Evolutionary conservation across 495 filamentous ascomycete species (phyloP).

Genomic region (Podospora appendiculata): DNA sequence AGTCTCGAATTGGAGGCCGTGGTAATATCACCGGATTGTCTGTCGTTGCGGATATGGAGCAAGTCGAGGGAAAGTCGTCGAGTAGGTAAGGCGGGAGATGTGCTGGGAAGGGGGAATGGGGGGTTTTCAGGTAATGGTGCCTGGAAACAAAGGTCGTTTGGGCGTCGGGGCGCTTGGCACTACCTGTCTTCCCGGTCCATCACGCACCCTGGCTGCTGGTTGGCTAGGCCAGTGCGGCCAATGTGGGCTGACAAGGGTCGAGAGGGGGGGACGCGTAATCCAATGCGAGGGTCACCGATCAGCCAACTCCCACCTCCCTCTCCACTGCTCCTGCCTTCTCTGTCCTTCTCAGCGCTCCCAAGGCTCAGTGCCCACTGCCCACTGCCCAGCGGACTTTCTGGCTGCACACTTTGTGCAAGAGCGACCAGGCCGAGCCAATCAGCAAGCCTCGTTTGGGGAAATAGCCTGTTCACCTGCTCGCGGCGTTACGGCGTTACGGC

Average conservation of each 20-base stretch:
- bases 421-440: constrained; percentile 7
- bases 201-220: not conserved
- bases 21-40: not conserved
- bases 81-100: not conserved
- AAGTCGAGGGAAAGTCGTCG: constrained; percentile 1
- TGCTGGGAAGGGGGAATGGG: constrained; percentile 16
- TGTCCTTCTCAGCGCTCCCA: too few relatives aligned
- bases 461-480: constrained; percentile 12
- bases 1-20: not conserved
- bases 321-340: constrained; percentile 1
- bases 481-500: constrained; percentile 8
- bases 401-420: constrained; percentile 4
- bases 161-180: constrained; percentile 19
- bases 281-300: constrained; percentile 18
- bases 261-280: constrained; percentile 35
- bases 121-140: constrained; percentile 26
- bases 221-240: constrained; percentile 21
- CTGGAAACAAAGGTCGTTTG: constrained; percentile 12
- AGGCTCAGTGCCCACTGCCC: not conserved
- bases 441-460: constrained; percentile 1
- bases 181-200: not conserved
- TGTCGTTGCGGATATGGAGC: constrained; percentile 3
- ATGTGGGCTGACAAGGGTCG: constrained; percentile 18
- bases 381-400: not conserved
- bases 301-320: constrained; percentile 2